Percentiles rank a stretch among this genome's conserved stretches.
These are phyloP conservation scores for Chlorella sorokiniana DNA, from an alignment of 139 green algal genomes.

Conservation along the genomic window DNA sequence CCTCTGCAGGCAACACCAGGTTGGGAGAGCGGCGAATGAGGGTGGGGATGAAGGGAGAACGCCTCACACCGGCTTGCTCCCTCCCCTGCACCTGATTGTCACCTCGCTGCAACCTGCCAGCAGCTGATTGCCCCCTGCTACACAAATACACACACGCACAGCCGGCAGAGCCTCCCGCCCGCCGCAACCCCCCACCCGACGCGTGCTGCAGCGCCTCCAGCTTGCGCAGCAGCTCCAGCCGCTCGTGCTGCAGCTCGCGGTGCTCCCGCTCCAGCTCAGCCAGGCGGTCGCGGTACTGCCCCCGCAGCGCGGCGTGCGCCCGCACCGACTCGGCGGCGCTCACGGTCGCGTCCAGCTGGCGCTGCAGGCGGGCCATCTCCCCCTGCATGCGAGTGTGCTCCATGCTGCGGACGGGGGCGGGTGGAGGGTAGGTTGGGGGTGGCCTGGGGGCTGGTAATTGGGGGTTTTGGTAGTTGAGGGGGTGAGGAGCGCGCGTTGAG, in stretches of 20 bases:
- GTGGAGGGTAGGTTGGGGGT: too few species aligned
- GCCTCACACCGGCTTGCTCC: too few species aligned
- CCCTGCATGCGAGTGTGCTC: not conserved
- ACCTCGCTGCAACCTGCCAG: too few species aligned
- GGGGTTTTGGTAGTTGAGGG: not conserved
- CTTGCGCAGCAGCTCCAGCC: slow-evolving; percentile 54
- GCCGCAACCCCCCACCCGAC: not conserved
- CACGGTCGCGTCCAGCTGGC: slow-evolving; percentile 43
- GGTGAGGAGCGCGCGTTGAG: not conserved
- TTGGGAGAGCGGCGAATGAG: not conserved
- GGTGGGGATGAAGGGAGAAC: too few species aligned
- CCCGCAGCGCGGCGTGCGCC: slow-evolving; percentile 54
- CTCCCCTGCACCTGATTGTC: too few species aligned
- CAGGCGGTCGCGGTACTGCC: slow-evolving; percentile 39
- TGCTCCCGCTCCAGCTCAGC: slow-evolving; percentile 42
- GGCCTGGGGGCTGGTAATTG: not conserved
- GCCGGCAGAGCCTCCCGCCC: not conserved
- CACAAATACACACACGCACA: too few species aligned
- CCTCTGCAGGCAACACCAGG: slow-evolving; percentile 34
- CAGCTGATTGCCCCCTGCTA: too few species aligned
- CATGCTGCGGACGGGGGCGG: not conserved
- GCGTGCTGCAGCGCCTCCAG: slow-evolving; percentile 52
- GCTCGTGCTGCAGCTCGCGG: slow-evolving; percentile 47
- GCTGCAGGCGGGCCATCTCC: slow-evolving; percentile 48
- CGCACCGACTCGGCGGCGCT: slow-evolving; percentile 41